phyloP scores from a whole-genome alignment of 805 yeast species.

The Candida berthetii region DNA sequence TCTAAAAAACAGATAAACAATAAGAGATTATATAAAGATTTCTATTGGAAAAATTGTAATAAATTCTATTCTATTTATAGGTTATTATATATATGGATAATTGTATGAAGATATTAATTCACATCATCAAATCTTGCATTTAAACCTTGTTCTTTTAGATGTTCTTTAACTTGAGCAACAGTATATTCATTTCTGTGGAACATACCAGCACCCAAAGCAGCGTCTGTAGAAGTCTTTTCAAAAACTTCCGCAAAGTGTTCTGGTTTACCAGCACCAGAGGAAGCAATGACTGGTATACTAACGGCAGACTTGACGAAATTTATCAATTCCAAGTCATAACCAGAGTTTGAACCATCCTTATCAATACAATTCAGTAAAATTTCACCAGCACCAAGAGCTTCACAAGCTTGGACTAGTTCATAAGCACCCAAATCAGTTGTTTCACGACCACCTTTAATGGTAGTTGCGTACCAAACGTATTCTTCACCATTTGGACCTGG shows the following conservation, averaged over 20 bases:
- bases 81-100: neutral
- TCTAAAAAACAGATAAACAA: too few species aligned
- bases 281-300: constrained; percentile 90
- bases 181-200: constrained; percentile 94
- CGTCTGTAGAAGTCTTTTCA: constrained; percentile 76
- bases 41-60: neutral
- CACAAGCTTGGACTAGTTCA: constrained; percentile 85
- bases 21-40: neutral
- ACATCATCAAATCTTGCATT: constrained; percentile 62
- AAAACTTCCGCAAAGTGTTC: constrained; percentile 88
- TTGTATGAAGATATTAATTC: too few species aligned
- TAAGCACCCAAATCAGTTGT: constrained; percentile 84
- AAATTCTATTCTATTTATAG: neutral
- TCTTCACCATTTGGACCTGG: constrained; percentile 88
- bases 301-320: constrained; percentile 72
- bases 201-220: constrained; percentile 98
- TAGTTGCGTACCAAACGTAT: constrained; percentile 91
- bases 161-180: constrained; percentile 75
- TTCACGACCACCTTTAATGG: constrained; percentile 95
- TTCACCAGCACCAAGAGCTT: constrained; percentile 95
- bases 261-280: constrained; percentile 96
- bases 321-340: constrained; percentile 84
- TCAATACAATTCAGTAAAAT: constrained; percentile 90
- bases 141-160: constrained; percentile 51
- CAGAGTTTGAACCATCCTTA: constrained; percentile 94